Evolutionary conservation across 2,329 filamentous ascomycete genomes (phyloP).

Genomic region (Fusarium sp.): DNA sequence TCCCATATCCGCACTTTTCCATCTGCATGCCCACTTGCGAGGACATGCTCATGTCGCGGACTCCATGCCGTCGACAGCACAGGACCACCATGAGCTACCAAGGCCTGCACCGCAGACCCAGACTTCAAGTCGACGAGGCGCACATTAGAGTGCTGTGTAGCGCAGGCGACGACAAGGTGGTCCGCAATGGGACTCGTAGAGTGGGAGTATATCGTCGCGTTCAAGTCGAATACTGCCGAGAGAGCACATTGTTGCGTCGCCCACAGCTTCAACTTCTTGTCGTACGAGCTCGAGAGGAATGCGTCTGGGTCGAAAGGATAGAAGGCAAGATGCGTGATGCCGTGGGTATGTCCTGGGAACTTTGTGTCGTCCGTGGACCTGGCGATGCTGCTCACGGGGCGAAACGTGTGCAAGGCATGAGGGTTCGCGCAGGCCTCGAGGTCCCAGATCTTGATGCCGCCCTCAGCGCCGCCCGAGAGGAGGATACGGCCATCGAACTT

Average conservation of each 20-base stretch:
- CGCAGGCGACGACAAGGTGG: constrained; percentile 85
- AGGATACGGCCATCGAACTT: constrained; percentile 81
- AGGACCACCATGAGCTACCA: constrained; percentile 75
- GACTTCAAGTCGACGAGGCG: constrained; percentile 88
- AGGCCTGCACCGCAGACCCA: constrained; percentile 75
- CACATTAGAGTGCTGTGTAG: constrained; percentile 85
- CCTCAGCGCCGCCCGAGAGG: constrained; percentile 86
- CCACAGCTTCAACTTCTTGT: constrained; percentile 81
- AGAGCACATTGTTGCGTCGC: constrained; percentile 69
- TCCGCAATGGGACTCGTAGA: constrained; percentile 78
- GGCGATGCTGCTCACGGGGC: constrained; percentile 62
- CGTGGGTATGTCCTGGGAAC: constrained; percentile 67
- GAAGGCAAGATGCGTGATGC: constrained; percentile 80
- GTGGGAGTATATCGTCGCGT: constrained; percentile 79
- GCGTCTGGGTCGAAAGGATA: constrained; percentile 81
- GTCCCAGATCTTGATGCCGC: constrained; percentile 88
- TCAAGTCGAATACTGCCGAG: constrained; percentile 75
- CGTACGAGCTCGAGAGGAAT: constrained; percentile 82
- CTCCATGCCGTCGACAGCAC: constrained; percentile 83
- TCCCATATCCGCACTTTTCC: constrained; percentile 90
- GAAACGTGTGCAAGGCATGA: constrained; percentile 60
- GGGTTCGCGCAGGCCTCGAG: constrained; percentile 70
- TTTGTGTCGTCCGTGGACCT: constrained; percentile 50
- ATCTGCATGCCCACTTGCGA: constrained; percentile 87
- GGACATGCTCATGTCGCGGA: constrained; percentile 79